Base-by-base conservation (phyloP, 257 asterid species). In the Verbascum thapsus region DNA sequence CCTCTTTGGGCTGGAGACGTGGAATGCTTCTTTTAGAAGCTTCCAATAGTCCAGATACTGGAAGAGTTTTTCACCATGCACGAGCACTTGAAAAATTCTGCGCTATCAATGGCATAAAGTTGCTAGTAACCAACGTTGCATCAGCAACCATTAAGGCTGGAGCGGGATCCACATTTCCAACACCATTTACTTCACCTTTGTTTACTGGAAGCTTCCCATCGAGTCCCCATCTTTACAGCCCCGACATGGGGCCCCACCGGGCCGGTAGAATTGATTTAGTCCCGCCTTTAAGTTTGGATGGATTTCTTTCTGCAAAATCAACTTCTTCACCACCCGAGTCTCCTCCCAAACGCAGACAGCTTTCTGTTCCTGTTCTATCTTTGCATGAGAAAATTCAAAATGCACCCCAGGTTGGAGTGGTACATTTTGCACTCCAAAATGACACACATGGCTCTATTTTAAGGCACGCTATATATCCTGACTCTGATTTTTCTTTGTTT, bases 161-260 rank as follows among this genome's bases (percentile, higher is more conserved):
- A 42, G 74, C 80, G 34, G 91, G 91, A 60, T 83, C 95, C 39
- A 47, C 81, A 49, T 76, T 75, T 61, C 92, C 86, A 17, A 83
- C 96, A 41, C 94, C 96, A 34, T 92, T 83, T 71, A 53, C 88
- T 0, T 87, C 99, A 40, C 97, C 99, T 78, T 76, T 94, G 78
- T 94, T 94, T 67, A 94, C 97, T 22, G 99, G 99, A 64, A 87
- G 99, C 84, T 90, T 90, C 85, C 87, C 96, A 18, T 85, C 99
- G 18, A 87, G 85, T 70, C 96, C 97, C 68, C 81, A 79, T 48
- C 49, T 87, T 42, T 84, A 80, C 76, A 90, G 97, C 81, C 99
- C 99, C 49, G 94, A 82, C 66, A 53, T 81, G 73, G 97, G 97
- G 44, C 83, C 85, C 47, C 89, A 67, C 45, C 83, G 87, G 57